A percentile compares a stretch with the other conserved stretches of the same genome.
phyloP scores from a whole-genome alignment of 768 basidiomycete species.

The Leucogyrophana mollusca region DNA sequence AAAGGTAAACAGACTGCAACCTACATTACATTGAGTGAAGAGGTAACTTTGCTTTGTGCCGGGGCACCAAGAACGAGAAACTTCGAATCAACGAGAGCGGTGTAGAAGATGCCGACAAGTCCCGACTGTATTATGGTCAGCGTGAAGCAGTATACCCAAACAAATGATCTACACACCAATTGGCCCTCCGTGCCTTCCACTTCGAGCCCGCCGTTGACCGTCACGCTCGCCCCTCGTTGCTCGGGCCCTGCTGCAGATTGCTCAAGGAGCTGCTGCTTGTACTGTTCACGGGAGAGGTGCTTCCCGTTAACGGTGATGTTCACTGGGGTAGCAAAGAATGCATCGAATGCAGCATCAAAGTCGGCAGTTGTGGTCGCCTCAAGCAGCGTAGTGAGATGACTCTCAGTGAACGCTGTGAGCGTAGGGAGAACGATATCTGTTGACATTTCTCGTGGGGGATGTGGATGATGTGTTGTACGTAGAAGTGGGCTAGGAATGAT shows the following conservation, averaged over 20 bases:
- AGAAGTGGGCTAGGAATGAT: too few species aligned
- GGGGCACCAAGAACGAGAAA: constrained; percentile 34
- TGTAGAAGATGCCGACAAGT: constrained; percentile 37
- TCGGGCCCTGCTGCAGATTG: constrained; percentile 21
- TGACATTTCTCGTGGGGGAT: constrained; percentile 15
- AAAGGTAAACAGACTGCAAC: constrained; percentile 6
- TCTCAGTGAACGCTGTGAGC: constrained; percentile 42
- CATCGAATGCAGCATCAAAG: constrained; percentile 40
- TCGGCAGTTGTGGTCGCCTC: constrained; percentile 33
- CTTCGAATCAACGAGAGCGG: constrained; percentile 30
- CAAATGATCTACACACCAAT: constrained; percentile 17
- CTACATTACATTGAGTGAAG: constrained; percentile 41
- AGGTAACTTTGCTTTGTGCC: constrained; percentile 25
- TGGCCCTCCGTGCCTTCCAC: constrained; percentile 24
- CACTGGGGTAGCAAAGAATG: constrained; percentile 35
- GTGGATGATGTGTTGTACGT: too few species aligned
- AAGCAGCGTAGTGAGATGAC: constrained; percentile 36
- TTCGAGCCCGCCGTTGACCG: constrained; percentile 24
- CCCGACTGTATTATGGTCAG: constrained; percentile 17
- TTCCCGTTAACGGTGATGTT: constrained; percentile 42
- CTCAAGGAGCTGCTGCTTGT: constrained; percentile 34
- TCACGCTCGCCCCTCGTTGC: constrained; percentile 17
- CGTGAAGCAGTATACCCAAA: neutral
- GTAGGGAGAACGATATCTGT: constrained; percentile 34
- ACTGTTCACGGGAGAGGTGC: constrained; percentile 35